Evolutionary conservation across 2,329 filamentous ascomycete species (phyloP).

Genomic region (Epichloe hybrida): DNA sequence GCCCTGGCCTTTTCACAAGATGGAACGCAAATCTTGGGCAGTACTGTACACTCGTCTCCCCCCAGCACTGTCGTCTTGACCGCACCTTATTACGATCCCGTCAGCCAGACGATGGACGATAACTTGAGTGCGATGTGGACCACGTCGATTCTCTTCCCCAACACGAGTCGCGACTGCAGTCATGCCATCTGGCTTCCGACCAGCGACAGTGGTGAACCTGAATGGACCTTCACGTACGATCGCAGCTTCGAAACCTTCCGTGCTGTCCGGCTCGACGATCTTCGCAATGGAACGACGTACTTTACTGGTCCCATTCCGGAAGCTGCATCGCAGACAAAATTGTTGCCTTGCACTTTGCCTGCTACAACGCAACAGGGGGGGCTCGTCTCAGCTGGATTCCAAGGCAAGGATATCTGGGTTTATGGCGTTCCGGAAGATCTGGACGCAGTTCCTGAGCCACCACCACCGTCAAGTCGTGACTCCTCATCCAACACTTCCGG

Average conservation of each 20-base stretch:
- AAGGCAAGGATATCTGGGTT: conserved; percentile 60
- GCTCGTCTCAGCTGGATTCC: conserved; percentile 60
- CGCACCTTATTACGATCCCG: conserved; percentile 66
- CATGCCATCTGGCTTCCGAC: conserved; percentile 59
- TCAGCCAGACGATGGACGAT: conserved; percentile 50
- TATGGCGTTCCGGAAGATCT: conserved; percentile 66
- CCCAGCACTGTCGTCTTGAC: conserved; percentile 65
- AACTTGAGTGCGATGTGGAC: conserved; percentile 69
- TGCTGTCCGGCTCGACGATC: conserved; percentile 60
- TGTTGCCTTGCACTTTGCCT: conserved; percentile 55
- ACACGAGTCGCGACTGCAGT: conserved; percentile 65
- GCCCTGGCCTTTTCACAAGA: conserved; percentile 63
- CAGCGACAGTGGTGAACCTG: conserved; percentile 48
- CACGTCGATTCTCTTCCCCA: conserved; percentile 72
- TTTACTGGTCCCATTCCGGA: conserved; percentile 57
- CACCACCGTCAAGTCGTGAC: conserved; percentile 9
- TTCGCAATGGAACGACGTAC: conserved; percentile 64
- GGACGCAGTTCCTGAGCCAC: conserved; percentile 42
- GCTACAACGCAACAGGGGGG: conserved; percentile 59
- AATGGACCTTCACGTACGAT: conserved; percentile 69
- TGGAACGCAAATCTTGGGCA: conserved; percentile 65
- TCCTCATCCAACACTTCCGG: conserved; percentile 7
- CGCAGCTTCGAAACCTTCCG: conserved; percentile 64
- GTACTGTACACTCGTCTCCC: conserved; percentile 49
- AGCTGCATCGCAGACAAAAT: conserved; percentile 37